Evolutionary conservation across 108 stramenopile species (phyloP), one percentile per base, ranked within the genome.

Genomic region (Pseudonitzschia delicatissima): DNA sequence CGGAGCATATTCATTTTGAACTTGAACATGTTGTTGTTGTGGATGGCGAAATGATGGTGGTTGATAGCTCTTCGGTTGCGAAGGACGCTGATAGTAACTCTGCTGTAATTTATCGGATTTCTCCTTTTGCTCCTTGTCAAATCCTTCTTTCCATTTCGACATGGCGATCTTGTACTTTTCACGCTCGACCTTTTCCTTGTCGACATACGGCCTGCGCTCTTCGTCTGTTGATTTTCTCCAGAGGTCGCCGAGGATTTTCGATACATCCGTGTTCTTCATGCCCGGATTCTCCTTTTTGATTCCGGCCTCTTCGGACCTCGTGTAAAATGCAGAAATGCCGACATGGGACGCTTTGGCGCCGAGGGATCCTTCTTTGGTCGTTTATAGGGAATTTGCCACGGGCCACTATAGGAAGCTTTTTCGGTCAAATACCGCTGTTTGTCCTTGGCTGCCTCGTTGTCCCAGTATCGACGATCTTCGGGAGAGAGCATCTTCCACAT

Each of bases 251-350:
- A 85, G 33, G 17, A 79, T 6, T 18, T 74, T 27, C 0, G 84
- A 82, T n/a, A 85, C 64, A 33, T 85, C 84, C 3, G 84, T 85
- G 36, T 85, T 85, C 25, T 67, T 62, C 60, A 80, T 77, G 3
- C 55, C 66, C 13, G 84, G 84, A 66, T 82, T 64, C 33, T 69
- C 25, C 12, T 77, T 58, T 62, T 70, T 82, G 40, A 85, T 48
- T n/a, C n/a, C n/a, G 66, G 7, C 8, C 45, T 31, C n/a, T 81
- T 66, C 21, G 57, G 49, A 15, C 62, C 75, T 37, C 61, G 62
- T 12, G 69, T 57, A 66, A 74, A 82, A 29, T 69, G 80, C 5
- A 82, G 51, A 51, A 82, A 84, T 17, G 77, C 80, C 36, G 77
- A 78, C 79, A 76, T 78, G 34, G 78, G 74, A 42, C 83, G 80